Base-by-base conservation (phyloP, 208 protist genomes). In the Herpetomonas tarakana region DNA sequence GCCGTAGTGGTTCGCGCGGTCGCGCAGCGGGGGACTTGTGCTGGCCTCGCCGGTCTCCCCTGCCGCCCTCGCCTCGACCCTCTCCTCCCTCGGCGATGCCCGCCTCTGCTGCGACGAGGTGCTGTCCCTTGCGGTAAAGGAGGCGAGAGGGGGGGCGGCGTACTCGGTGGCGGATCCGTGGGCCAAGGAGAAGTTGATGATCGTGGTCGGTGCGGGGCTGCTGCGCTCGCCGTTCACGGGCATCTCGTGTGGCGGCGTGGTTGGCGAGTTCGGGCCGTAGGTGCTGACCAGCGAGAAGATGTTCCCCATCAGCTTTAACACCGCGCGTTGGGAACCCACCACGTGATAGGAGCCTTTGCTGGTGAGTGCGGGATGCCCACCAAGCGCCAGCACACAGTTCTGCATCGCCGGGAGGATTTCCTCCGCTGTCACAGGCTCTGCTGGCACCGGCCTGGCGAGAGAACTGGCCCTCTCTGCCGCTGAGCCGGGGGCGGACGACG, bases 311-410 rank as follows among this genome's bases (percentile, higher is more conserved):
- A 66, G 41, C 25, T 38, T 24, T 3, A 58, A 29, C 16, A 2
- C 19, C n/a, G 59, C 59, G 14, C 27, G 6, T 21, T 58, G 39
- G 38, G 51, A 31, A 7, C 18, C 38, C 26, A 66, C 61, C 9
- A 66, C 50, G 50, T 51, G 44, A 26, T 52, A 46, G 9, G 39
- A 52, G 28, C 61, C 61, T 3, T 38, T 38, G 54, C 19, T n/a
- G 38, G 7, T 3, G n/a, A 59, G 19, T 2, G 26, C 26, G 3
- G 54, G 38, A 7, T 59, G 54, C 39, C 35, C 54, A 11, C 54
- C 54, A 6, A 59, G 26, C n/a, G 54, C 54, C 19, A 49, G 2
- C 9, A 59, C 25, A 3, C 25, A 49, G 38, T 21, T 22, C 7
- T 4, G 9, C 54, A 59, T 3, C 38, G 21, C 22, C 16, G 27